These are phyloP conservation scores for Cucurbita ficifolia DNA, from an alignment of 306 rosid genomes.

Conservation along the genomic window DNA sequence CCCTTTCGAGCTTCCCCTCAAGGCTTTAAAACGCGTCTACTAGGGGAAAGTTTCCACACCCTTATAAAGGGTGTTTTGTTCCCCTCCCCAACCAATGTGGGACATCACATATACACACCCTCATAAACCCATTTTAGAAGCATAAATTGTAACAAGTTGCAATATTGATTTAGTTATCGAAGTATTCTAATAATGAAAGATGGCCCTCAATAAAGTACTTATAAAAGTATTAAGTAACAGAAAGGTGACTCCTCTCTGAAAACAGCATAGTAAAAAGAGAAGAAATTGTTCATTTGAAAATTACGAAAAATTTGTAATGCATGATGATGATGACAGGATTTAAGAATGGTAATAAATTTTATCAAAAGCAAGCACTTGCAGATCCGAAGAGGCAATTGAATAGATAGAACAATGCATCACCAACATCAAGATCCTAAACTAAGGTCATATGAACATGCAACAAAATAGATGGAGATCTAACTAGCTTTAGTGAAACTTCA, in stretches of 20 bases:
- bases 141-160: not conserved
- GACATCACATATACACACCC: not conserved
- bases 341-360: not conserved
- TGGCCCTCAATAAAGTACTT: not conserved
- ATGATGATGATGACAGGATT: not conserved
- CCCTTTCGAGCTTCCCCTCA: too few species aligned
- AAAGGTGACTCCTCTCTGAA: not conserved
- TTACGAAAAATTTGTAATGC: not conserved
- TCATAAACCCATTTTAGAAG: not conserved
- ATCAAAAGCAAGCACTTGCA: not conserved
- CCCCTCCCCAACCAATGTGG: too few species aligned
- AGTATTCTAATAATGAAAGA: not conserved
- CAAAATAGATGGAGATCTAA: not conserved
- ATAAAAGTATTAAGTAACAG: not conserved
- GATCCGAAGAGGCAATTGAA: not conserved
- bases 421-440: not conserved
- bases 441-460: not conserved
- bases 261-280: not conserved
- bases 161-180: not conserved
- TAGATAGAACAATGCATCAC: not conserved
- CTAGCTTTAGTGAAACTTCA: slow-evolving; percentile 9
- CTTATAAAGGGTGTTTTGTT: too few species aligned
- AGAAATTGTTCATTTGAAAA: not conserved
- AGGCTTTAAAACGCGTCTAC: too few species aligned
- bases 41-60: too few species aligned